These are phyloP conservation scores for Wallacemonas sp. DNA, from an alignment of 208 protist genomes.

Conservation along the genomic window DNA sequence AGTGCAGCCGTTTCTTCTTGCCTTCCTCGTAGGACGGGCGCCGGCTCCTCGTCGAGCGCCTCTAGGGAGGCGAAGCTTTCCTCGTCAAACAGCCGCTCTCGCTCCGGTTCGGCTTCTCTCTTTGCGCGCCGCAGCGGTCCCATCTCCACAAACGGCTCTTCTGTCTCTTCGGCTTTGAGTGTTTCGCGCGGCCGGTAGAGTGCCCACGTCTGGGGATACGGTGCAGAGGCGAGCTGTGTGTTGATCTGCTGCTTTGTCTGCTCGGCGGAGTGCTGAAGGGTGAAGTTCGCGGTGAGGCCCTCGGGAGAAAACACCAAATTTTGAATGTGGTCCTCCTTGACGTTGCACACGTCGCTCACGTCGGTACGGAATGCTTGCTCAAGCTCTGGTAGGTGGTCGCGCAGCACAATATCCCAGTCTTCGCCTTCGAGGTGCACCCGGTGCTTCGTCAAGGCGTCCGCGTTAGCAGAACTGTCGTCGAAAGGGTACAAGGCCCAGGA, in stretches of 20 bases:
- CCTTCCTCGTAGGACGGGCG: too few species aligned
- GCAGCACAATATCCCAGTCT: slow-evolving; percentile 31
- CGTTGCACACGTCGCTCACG: slow-evolving; percentile 20
- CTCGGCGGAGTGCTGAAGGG: slow-evolving; percentile 11
- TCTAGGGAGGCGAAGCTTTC: slow-evolving; percentile 6
- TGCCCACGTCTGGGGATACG: slow-evolving; percentile 23
- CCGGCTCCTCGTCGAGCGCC: neutral
- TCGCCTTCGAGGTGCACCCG: slow-evolving; percentile 39
- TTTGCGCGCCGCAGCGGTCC: neutral
- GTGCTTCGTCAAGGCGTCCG: slow-evolving; percentile 28
- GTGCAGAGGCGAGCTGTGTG: neutral
- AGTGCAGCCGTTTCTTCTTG: too few species aligned
- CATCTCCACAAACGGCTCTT: slow-evolving; percentile 5
- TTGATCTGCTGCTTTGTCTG: slow-evolving; percentile 6
- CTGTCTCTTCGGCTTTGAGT: neutral
- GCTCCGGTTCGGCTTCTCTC: neutral
- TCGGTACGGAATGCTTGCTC: slow-evolving; percentile 23
- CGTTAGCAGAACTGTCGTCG: neutral
- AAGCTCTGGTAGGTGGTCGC: slow-evolving; percentile 18
- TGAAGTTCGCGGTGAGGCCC: slow-evolving; percentile 25
- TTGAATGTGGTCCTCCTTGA: neutral
- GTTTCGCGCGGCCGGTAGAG: slow-evolving; percentile 19
- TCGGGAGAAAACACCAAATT: slow-evolving; percentile 21
- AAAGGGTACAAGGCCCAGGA: neutral
- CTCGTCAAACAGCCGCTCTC: neutral